These are phyloP conservation scores for Penicillium sp. DNA, from an alignment of 2,329 filamentous ascomycete species.

Conservation along the genomic window DNA sequence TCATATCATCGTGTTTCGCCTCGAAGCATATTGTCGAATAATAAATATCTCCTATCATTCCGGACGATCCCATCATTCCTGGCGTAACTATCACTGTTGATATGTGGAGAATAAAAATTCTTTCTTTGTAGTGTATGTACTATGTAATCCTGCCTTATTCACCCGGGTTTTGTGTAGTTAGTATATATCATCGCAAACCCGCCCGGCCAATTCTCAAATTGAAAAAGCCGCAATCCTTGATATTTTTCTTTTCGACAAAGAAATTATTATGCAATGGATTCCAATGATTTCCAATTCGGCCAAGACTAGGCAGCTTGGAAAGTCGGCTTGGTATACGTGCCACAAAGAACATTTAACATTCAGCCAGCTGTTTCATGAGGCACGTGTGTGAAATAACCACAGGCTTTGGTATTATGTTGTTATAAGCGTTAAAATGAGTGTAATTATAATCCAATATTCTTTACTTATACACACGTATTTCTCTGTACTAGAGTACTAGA, in stretches of 20 bases:
- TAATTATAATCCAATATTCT: too few relatives aligned
- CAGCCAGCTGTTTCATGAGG: not conserved
- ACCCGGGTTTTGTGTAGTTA: not conserved
- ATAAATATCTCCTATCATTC: too few relatives aligned
- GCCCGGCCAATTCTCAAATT: not conserved
- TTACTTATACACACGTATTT: too few relatives aligned
- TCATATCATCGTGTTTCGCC: not conserved
- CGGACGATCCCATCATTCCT: too few relatives aligned
- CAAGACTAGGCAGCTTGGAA: not conserved
- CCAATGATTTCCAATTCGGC: not conserved
- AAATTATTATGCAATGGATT: not conserved
- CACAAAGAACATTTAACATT: constrained; percentile 2
- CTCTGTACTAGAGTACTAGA: not conserved
- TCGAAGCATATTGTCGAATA: too few relatives aligned
- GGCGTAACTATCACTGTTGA: too few relatives aligned
- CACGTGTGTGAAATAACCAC: not conserved
- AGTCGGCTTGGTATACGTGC: too few relatives aligned
- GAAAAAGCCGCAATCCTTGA: constrained; percentile 2
- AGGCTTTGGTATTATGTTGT: too few relatives aligned
- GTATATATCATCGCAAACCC: not conserved
- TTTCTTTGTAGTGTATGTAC: not conserved
- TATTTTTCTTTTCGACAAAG: not conserved
- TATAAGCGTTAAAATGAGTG: too few relatives aligned
- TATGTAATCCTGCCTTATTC: not conserved
- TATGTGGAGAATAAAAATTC: not conserved